These are phyloP conservation scores for Cryphonectria carpinicola DNA, from an alignment of 2,329 filamentous ascomycete species.

Conservation along the genomic window DNA sequence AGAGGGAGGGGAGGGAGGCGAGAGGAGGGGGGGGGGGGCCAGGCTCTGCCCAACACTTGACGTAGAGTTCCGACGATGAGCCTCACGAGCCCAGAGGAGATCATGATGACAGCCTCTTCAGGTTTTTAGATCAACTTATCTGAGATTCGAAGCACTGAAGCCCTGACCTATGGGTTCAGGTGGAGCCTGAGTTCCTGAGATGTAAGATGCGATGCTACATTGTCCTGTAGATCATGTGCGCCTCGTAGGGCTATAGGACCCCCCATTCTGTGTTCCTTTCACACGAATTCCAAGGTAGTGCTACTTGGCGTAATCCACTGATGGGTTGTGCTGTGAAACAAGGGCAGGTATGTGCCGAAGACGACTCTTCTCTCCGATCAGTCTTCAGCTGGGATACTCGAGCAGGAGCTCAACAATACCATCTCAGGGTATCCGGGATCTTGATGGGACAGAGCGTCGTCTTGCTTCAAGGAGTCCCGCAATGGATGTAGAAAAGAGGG, in stretches of 20 bases:
- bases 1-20: not conserved
- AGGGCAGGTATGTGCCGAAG: not conserved
- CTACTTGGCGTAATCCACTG: not conserved
- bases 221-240: slow-evolving; percentile 9
- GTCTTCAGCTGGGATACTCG: not conserved
- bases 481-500: not conserved
- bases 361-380: not conserved
- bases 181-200: not conserved
- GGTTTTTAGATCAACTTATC: not conserved
- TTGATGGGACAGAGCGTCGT: not conserved
- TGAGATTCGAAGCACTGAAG: not conserved
- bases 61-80: not conserved
- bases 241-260: not conserved
- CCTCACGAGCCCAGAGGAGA: not conserved
- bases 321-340: not conserved
- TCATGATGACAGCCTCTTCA: not conserved
- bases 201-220: slow-evolving; percentile 14
- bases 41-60: not conserved
- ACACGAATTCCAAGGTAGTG: not conserved
- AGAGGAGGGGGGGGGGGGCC: no score
- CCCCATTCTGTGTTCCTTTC: not conserved
- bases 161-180: not conserved
- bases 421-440: not conserved
- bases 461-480: not conserved
- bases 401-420: not conserved